Percentiles rank a stretch among this genome's conserved stretches.
phyloP scores from a whole-genome alignment of 108 stramenopile genomes.

The Chaetoceros tenuissimus region DNA sequence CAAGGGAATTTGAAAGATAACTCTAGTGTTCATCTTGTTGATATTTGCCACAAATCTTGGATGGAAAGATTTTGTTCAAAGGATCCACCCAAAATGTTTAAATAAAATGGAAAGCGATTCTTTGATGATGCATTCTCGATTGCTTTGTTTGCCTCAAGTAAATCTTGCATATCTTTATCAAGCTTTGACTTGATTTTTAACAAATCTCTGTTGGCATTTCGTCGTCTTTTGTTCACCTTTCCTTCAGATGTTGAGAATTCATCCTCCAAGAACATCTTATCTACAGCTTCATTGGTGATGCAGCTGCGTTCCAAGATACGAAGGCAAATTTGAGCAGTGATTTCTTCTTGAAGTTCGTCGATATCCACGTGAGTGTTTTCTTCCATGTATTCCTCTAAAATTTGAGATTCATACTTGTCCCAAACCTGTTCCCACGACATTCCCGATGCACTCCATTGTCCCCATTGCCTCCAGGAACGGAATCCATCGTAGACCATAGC shows the following conservation, averaged over 20 bases:
- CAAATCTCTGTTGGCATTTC: background rate
- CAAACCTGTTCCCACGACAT: constrained; percentile 93
- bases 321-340: constrained; percentile 68
- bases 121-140: background rate
- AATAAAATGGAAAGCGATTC: background rate
- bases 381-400: constrained; percentile 33
- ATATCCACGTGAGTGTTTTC: constrained; percentile 23
- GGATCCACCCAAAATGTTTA: background rate
- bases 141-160: constrained; percentile 14
- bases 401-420: constrained; percentile 84
- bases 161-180: constrained; percentile 34
- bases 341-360: constrained; percentile 52
- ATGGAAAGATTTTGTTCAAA: too few species aligned
- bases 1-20: too few species aligned
- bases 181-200: constrained; percentile 16
- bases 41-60: too few species aligned
- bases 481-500: constrained; percentile 86
- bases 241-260: background rate
- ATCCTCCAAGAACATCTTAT: constrained; percentile 41
- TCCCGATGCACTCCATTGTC: constrained; percentile 70
- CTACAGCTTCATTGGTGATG: constrained; percentile 75
- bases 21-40: too few species aligned
- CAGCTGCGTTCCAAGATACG: constrained; percentile 87
- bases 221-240: background rate
- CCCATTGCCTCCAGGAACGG: constrained; percentile 67